Evolutionary conservation across 192 early-diverging fungal genomes (phyloP), one percentile per base, ranked within the genome.

Genomic region (Helicostylum pulchrum): DNA sequence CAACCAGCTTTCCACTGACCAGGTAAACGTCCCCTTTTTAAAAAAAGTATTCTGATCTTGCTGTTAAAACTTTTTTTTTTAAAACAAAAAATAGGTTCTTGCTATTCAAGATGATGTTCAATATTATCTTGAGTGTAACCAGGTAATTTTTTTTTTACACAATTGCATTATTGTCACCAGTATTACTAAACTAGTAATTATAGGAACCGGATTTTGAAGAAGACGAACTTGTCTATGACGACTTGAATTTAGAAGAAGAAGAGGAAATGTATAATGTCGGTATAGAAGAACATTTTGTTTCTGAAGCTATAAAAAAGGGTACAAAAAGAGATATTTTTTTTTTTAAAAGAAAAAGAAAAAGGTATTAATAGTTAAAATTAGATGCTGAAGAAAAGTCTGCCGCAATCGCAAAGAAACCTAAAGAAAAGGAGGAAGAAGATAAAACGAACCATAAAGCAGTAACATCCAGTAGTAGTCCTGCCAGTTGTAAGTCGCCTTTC

Each of bases 151-250:
- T 30, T 23, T 39, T 53, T 23, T 30, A 43, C 23, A 63, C 1
- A 43, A 10, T 75, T 46, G 1, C n/a, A 44, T 3, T 53, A 17
- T 51, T 52, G 14, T 9, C 57, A 3, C 31, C 10, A 39, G 7
- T 39, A 6, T 19, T 49, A 39, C 7, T 46, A n/a, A 7, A 20
- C 10, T 59, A 32, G 10, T 17, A 2, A 61, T n/a, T 26, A 12
- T 66, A 78, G 68, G 92, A 95, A 32, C 89, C 88, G 19, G 92
- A 94, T 62, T 98, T 95, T 82, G 86, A 90, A 32, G 97, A 99
- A 72, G 87, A 97, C 67, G 93, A 97, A 70, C 82, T 78, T 61
- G 88, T 98, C 47, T 98, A 99, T 77, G 93, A 97, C 64, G 92
- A 94, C 43, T 70, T 97, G 61, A 88, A 92, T 72, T 76, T 99